Evolutionary conservation across 768 basidiomycete genomes (phyloP), one percentile per base, ranked within the genome.

Genomic region (Gymnopilus dilepis): DNA sequence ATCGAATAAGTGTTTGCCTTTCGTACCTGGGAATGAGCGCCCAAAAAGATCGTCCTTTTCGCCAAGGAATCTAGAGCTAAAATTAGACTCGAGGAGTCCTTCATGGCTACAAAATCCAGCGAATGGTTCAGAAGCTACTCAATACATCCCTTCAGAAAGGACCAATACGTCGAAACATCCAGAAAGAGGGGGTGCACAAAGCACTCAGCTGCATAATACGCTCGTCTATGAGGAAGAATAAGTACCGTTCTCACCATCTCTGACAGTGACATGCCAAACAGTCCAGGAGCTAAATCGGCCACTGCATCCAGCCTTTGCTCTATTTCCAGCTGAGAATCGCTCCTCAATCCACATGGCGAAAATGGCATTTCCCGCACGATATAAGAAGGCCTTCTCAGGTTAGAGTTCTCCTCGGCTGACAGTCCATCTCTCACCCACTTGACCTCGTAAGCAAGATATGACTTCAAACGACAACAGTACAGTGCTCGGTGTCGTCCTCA

Each of bases 401-500:
- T 15, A 50, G 30, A 17, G 11, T 6, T n/a, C n/a, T n/a, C 17
- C 40, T 40, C 52, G 38, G 38, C 38, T 38, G 34, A 24, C 22
- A 24, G 24, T 38, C 34, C 37, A 34, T n/a, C 17, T 28, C 22
- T 22, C 45, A 47, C 33, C 34, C 19, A 6, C 34, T 28, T n/a
- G 11, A 26, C 4, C 6, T 40, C 8, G 11, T 7, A 15, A 53
- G 33, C 2, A 5, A 54, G 12, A 22, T 4, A 62, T 62, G 61
- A 33, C 61, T 15, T 15, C 56, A 8, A 50, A 21, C 56, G 43
- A 56, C 40, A 40, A 65, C 31, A 62, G 67, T 34, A 68, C 76
- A 58, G 65, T 87, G 26, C 72, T 88, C 6, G 86, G 87, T 42
- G 84, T 82, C 22, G 80, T 88, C n/a, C 69, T 88, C 40, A 70